phyloP scores from a whole-genome alignment of 1,284 basidiomycete genomes.

The Phellopilus nigrolimitatus region DNA sequence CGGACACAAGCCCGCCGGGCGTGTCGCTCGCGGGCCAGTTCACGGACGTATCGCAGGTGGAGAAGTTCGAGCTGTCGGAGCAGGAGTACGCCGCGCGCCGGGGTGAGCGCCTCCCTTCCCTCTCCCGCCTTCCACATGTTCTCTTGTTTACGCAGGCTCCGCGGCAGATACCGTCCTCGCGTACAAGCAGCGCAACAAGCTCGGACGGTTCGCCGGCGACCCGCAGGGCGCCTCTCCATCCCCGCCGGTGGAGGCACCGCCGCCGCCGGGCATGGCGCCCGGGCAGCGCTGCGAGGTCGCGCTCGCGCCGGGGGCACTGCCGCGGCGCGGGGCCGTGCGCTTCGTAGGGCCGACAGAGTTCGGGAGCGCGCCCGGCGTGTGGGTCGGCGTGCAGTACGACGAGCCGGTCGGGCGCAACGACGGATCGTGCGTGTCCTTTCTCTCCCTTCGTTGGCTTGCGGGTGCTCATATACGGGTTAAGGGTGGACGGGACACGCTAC shows the following conservation, averaged over 20 bases:
- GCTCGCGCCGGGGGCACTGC: conserved; percentile 56
- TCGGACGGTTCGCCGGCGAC: conserved; percentile 76
- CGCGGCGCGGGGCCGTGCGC: conserved; percentile 78
- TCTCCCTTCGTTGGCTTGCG: conserved; percentile 2
- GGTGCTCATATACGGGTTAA: conserved; percentile 30
- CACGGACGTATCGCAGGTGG: conserved; percentile 80
- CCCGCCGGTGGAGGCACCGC: neutral
- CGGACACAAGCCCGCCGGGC: conserved; percentile 69
- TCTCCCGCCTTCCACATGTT: conserved; percentile 16
- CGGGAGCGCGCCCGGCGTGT: conserved; percentile 58
- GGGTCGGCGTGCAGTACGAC: conserved; percentile 95
- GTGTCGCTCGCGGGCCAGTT: conserved; percentile 73
- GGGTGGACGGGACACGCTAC: conserved; percentile 82
- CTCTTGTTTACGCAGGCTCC: neutral
- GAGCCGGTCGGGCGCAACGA: conserved; percentile 96
- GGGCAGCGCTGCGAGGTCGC: conserved; percentile 85
- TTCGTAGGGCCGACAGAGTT: conserved; percentile 85
- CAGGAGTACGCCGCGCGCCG: conserved; percentile 77
- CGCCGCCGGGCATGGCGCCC: conserved; percentile 40
- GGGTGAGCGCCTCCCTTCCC: no score
- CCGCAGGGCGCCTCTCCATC: neutral
- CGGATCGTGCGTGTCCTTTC: conserved; percentile 67
- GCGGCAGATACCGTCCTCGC: conserved; percentile 87
- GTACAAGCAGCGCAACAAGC: conserved; percentile 84
- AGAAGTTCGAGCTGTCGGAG: conserved; percentile 88